Conservation (phyloP, 148 eudicot species). For the Polygonum maritimum region DNA sequence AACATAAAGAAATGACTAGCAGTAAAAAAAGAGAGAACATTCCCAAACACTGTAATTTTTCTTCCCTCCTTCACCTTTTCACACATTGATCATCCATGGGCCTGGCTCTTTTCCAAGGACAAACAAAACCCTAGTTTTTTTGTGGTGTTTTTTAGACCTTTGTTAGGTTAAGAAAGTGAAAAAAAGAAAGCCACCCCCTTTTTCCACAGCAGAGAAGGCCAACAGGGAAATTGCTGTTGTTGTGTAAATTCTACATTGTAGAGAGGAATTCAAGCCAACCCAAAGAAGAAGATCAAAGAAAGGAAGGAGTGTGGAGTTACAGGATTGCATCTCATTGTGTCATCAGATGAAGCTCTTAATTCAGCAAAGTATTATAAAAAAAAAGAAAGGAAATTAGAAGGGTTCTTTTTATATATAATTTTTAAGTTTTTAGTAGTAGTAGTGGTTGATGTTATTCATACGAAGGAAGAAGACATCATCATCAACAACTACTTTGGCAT, state of each 20-base stretch:
- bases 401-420: not conserved
- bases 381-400: not conserved
- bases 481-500: not conserved
- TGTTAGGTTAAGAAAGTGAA: not conserved
- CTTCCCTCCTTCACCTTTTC: conserved; percentile 1
- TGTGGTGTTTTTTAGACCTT: not conserved
- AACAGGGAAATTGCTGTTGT: not conserved
- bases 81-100: not conserved
- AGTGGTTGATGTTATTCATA: conserved; percentile 1
- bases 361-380: not conserved
- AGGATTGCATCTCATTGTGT: not conserved
- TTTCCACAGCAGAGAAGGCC: not conserved
- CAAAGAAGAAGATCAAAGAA: not conserved
- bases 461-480: conserved; percentile 1
- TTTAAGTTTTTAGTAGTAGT: not conserved
- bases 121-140: not conserved
- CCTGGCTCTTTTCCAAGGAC: not conserved
- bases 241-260: not conserved
- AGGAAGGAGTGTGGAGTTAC: conserved; percentile 9
- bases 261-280: not conserved
- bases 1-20: not conserved
- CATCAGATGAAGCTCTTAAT: not conserved
- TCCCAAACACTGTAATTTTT: conserved; percentile 6
- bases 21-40: not conserved
- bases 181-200: not conserved